Evolutionary conservation across 345 rosid species (phyloP).

Genomic region (Gossypium rotundifolium): DNA sequence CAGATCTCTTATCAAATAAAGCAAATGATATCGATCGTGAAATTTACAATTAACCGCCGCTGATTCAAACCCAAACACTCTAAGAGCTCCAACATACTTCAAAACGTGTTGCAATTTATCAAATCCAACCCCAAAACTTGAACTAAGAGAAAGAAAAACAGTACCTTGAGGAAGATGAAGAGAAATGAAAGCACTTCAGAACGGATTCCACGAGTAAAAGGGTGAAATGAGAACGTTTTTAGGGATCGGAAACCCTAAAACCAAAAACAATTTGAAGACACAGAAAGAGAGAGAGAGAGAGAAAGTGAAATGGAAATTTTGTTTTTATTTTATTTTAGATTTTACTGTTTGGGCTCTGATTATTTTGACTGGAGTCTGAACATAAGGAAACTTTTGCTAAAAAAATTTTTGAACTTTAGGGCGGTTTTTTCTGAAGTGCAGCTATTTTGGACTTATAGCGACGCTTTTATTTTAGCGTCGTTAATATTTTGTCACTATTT

Average conservation of each 20-base stretch:
- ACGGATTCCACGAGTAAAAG: background rate
- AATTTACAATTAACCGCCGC: too few relatives aligned
- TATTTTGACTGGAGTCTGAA: too few relatives aligned
- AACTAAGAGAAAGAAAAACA: background rate
- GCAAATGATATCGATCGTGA: too few relatives aligned
- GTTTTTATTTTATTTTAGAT: background rate
- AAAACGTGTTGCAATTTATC: background rate
- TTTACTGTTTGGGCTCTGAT: slow-evolving; percentile 27
- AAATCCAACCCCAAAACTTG: background rate
- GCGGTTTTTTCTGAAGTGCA: too few relatives aligned
- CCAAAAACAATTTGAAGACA: background rate
- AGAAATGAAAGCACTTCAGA: background rate
- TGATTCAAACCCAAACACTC: background rate
- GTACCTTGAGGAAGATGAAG: slow-evolving; percentile 10
- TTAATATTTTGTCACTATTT: too few relatives aligned
- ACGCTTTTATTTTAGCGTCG: too few relatives aligned
- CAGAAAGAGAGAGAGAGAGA: background rate
- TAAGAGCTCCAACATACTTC: background rate
- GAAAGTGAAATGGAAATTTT: background rate
- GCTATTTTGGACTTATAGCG: too few relatives aligned
- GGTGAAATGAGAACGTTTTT: background rate
- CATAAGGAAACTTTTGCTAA: too few relatives aligned
- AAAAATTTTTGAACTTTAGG: too few relatives aligned
- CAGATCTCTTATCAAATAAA: too few relatives aligned
- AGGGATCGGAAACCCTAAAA: slow-evolving; percentile 30